These are phyloP conservation scores for Cylindrotheca fusiformis DNA, from an alignment of 108 stramenopile species.

Conservation along the genomic window DNA sequence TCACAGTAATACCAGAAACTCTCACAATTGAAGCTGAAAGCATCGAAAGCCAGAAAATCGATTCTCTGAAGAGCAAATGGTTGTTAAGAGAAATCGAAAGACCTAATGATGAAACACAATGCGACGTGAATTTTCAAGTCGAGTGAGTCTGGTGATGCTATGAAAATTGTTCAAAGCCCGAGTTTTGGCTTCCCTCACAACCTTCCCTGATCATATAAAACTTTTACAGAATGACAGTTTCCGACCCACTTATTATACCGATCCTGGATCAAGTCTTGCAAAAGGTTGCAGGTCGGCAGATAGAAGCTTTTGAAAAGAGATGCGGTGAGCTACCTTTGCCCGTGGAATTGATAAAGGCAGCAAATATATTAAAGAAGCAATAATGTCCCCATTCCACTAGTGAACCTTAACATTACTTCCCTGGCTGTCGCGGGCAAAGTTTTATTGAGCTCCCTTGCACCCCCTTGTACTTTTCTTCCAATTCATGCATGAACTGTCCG, in stretches of 20 bases:
- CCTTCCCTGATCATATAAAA: background rate
- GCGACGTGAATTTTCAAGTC: slow-evolving; percentile 64
- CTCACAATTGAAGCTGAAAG: slow-evolving; percentile 59
- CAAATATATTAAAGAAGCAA: slow-evolving; percentile 3
- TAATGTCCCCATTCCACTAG: slow-evolving; percentile 1
- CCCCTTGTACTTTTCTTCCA: slow-evolving; percentile 43
- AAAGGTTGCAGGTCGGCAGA: slow-evolving; percentile 59
- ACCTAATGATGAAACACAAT: slow-evolving; percentile 11
- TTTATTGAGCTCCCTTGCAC: slow-evolving; percentile 6
- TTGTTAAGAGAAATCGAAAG: slow-evolving; percentile 15
- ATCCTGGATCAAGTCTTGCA: slow-evolving; percentile 52
- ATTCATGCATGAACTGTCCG: slow-evolving; percentile 49
- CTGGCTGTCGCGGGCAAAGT: slow-evolving; percentile 4
- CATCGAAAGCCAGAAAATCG: slow-evolving; percentile 62
- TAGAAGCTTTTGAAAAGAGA: slow-evolving; percentile 63
- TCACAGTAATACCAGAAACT: slow-evolving; percentile 24
- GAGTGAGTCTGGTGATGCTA: slow-evolving; percentile 11
- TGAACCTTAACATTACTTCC: no score
- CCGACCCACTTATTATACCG: slow-evolving; percentile 49
- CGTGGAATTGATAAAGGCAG: slow-evolving; percentile 20
- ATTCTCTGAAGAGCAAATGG: slow-evolving; percentile 73
- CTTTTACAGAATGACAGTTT: slow-evolving; percentile 55
- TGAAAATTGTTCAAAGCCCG: background rate
- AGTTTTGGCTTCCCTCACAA: background rate
- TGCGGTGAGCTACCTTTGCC: slow-evolving; percentile 41